Evolutionary conservation across 2,329 filamentous ascomycete species (phyloP), one percentile per base, ranked within the genome.

Genomic region (Botryosphaeria agaves): DNA sequence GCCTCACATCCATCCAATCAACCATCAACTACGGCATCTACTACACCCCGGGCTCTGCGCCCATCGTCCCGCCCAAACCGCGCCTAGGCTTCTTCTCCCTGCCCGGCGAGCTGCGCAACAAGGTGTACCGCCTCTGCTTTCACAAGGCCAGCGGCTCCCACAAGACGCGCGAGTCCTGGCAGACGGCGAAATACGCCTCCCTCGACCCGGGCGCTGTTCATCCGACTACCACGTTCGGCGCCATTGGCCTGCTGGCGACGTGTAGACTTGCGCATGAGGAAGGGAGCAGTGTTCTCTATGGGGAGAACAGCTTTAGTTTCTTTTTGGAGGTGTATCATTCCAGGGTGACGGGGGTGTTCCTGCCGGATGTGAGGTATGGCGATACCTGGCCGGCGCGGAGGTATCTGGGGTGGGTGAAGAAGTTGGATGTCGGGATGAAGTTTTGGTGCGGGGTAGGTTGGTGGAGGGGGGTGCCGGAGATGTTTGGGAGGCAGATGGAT

Each of bases 21-120:
- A n/a, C n/a, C n/a, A n/a, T n/a, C n/a, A n/a, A n/a, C n/a, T n/a
- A n/a, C n/a, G n/a, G n/a, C n/a, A n/a, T n/a, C n/a, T n/a, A n/a
- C n/a, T n/a, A n/a, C n/a, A n/a, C n/a, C n/a, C n/a, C n/a, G n/a
- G n/a, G n/a, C n/a, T n/a, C n/a, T n/a, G n/a, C n/a, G n/a, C n/a
- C n/a, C n/a, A n/a, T n/a, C n/a, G n/a, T n/a, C n/a, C n/a, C n/a
- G n/a, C n/a, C n/a, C n/a, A n/a, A n/a, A n/a, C n/a, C n/a, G n/a
- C n/a, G n/a, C n/a, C n/a, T n/a, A n/a, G 21, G 34, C 5, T 41
- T 47, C 25, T 30, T 45, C 8, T 37, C 40, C 12, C 36, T 47
- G 5, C 38, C 39, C 7, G 26, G 37, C 1, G 44, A 45, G 31
- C 19, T 47, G 29, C 30, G 44, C 8, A 38, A 33, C 28, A 18